Evolutionary conservation across 306 rosid species (phyloP).

Genomic region (Arachis hypogaea): DNA sequence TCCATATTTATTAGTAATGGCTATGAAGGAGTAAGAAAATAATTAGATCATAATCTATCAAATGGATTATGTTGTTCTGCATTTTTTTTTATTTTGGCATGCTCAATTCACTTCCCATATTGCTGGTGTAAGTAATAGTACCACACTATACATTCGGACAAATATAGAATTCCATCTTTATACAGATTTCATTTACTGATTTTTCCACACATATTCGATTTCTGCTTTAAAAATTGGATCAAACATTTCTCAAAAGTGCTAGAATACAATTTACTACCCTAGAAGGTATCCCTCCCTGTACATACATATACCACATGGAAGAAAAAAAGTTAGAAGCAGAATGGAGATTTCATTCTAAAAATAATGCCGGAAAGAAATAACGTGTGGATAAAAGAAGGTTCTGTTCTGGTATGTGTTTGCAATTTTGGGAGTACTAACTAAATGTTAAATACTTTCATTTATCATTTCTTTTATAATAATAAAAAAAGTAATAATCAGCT

Average conservation of each 20-base stretch:
- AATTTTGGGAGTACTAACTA: too few relatives aligned
- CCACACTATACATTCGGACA: constrained; percentile 1
- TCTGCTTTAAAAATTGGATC: too few relatives aligned
- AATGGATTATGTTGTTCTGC: constrained; percentile 15
- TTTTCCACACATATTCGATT: background rate
- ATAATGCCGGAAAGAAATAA: background rate
- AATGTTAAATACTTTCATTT: too few relatives aligned
- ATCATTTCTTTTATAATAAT: background rate
- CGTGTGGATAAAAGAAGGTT: too few relatives aligned
- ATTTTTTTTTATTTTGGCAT: too few relatives aligned
- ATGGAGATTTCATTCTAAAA: background rate
- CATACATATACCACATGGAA: background rate
- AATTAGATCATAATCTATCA: constrained; percentile 1
- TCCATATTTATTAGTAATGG: background rate
- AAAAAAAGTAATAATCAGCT: constrained; percentile 47
- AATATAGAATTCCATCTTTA: constrained; percentile 13
- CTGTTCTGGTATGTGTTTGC: too few relatives aligned
- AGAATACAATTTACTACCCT: constrained; percentile 83
- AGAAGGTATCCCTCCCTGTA: constrained; percentile 84
- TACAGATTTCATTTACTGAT: constrained; percentile 51
- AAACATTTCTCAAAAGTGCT: constrained; percentile 44
- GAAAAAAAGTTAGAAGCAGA: background rate
- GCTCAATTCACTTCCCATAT: background rate
- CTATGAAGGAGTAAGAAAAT: constrained; percentile 11
- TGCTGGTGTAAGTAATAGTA: background rate